These are phyloP conservation scores for Neurospora sp. DNA, from an alignment of 495 filamentous ascomycete species.

Conservation along the genomic window DNA sequence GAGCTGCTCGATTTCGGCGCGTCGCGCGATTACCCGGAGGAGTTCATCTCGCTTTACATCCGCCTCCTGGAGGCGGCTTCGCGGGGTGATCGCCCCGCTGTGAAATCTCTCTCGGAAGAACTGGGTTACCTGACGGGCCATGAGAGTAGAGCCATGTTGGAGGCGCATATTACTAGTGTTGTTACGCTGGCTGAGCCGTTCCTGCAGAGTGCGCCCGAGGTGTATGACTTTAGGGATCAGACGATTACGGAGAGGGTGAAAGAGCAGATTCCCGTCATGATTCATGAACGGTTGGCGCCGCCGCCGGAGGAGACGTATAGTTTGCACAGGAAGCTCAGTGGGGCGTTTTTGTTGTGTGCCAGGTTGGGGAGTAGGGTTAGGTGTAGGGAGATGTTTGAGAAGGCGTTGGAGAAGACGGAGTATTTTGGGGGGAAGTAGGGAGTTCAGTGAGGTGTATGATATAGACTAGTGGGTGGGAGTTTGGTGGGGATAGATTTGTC, in stretches of 20 bases:
- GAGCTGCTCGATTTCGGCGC: constrained; percentile 96
- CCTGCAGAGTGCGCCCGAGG: constrained; percentile 56
- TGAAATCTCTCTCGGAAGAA: constrained; percentile 60
- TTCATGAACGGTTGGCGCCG: constrained; percentile 75
- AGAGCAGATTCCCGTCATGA: constrained; percentile 80
- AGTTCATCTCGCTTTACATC: constrained; percentile 74
- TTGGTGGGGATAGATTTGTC: not conserved
- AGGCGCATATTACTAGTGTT: constrained; percentile 76
- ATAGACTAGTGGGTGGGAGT: not conserved
- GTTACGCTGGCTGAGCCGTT: constrained; percentile 91
- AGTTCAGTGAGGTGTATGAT: constrained; percentile 2
- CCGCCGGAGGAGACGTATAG: constrained; percentile 98
- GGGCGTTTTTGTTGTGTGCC: constrained; percentile 89
- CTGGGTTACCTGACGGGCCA: constrained; percentile 89
- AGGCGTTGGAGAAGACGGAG: constrained; percentile 46
- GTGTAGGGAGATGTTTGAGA: constrained; percentile 72
- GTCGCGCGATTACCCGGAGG: no score
- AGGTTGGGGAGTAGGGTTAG: constrained; percentile 68
- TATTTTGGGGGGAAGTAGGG: not conserved
- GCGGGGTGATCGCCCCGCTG: constrained; percentile 48
- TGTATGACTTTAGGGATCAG: constrained; percentile 89
- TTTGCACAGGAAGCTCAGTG: constrained; percentile 89
- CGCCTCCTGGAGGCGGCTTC: constrained; percentile 68
- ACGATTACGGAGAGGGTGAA: constrained; percentile 92
- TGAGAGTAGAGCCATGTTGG: constrained; percentile 71